These are phyloP conservation scores for Lentinula boryana DNA, from an alignment of 768 basidiomycete species.

Conservation along the genomic window DNA sequence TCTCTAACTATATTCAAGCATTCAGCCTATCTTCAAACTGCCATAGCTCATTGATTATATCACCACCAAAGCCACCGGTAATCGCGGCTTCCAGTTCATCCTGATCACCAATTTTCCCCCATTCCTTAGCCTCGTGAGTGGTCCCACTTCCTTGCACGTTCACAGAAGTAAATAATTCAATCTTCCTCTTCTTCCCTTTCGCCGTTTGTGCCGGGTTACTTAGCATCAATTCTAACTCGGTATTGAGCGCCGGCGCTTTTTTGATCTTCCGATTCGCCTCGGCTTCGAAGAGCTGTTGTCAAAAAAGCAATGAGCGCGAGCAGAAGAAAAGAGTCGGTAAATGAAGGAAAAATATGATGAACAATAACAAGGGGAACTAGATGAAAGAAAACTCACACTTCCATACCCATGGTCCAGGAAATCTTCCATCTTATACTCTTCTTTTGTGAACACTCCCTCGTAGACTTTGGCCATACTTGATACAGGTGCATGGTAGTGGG, in stretches of 20 bases:
- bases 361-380: background rate
- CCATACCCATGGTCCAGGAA: conserved; percentile 92
- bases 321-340: background rate
- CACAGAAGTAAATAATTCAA: background rate
- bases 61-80: background rate
- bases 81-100: too few species aligned
- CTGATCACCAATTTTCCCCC: too few species aligned
- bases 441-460: conserved; percentile 89
- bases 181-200: background rate
- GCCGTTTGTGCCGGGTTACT: background rate
- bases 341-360: background rate
- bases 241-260: conserved; percentile 61
- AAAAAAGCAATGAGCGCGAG: background rate
- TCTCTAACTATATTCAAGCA: too few species aligned
- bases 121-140: too few species aligned
- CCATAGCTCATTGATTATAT: background rate
- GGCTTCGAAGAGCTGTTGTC: conserved; percentile 72
- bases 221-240: conserved; percentile 25
- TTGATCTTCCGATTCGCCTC: conserved; percentile 77
- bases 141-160: too few species aligned
- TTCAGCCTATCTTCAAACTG: too few species aligned
- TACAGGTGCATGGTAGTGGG: conserved; percentile 84
- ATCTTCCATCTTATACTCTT: conserved; percentile 85
- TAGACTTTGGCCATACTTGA: conserved; percentile 86
- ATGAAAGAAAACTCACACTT: conserved; percentile 46